Evolutionary conservation across 352 stramenopile genomes (phyloP).

Genomic region (Elongisporangium undulatum): DNA sequence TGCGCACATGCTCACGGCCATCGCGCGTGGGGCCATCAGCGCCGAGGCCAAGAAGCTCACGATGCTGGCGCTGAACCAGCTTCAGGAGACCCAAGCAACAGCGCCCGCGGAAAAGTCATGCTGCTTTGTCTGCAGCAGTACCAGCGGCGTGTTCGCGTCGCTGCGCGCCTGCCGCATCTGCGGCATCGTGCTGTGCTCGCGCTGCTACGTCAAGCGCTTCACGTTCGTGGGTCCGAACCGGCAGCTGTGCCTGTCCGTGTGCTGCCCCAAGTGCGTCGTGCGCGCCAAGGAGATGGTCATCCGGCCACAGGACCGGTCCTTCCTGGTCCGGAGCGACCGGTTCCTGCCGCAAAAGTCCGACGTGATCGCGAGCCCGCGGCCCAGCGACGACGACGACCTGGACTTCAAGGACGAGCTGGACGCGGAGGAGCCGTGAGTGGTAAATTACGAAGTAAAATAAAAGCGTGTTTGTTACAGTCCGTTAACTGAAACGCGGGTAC

Average conservation of each 20-base stretch:
- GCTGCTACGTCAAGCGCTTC: background rate
- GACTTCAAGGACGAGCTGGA: background rate
- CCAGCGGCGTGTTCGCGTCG: background rate
- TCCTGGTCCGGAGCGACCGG: slow-evolving; percentile 1
- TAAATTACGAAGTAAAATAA: slow-evolving; percentile 1
- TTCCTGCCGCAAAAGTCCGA: background rate
- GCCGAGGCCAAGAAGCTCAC: background rate
- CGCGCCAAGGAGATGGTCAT: slow-evolving; percentile 1
- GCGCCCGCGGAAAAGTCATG: background rate
- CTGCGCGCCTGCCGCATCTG: background rate
- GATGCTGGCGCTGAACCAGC: background rate
- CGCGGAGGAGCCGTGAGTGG: background rate
- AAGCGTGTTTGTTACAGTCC: background rate
- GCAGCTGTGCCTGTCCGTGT: background rate
- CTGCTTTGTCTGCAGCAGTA: background rate
- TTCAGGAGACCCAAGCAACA: background rate
- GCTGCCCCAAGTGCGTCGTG: background rate
- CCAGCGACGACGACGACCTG: background rate
- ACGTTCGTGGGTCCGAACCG: background rate
- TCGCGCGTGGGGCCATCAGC: background rate
- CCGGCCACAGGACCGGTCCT: background rate
- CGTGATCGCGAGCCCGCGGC: background rate
- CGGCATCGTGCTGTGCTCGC: background rate
- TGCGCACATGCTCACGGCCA: background rate
- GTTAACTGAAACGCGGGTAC: background rate